Percentiles rank a stretch among this genome's conserved stretches.
phyloP scores from a whole-genome alignment of 1,284 basidiomycete species.

The Trichosporon ovoides region DNA sequence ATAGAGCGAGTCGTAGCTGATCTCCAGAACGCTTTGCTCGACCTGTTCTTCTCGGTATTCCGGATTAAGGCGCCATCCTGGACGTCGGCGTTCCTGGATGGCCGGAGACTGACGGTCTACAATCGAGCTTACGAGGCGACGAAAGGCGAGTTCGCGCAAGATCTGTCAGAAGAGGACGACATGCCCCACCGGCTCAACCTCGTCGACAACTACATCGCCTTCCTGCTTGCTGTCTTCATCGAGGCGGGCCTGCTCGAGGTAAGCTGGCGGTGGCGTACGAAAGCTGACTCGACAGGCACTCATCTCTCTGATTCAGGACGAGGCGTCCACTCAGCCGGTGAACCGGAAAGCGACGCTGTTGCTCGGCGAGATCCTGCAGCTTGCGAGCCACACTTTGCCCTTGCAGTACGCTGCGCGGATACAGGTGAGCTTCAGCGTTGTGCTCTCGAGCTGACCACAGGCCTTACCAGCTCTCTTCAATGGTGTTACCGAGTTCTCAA shows the following conservation, averaged over 20 bases:
- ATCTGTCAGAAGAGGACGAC: constrained; percentile 42
- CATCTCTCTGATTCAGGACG: constrained; percentile 69
- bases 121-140: constrained; percentile 38
- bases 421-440: constrained; percentile 55
- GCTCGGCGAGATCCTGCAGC: constrained; percentile 84
- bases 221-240: constrained; percentile 80
- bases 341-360: constrained; percentile 78
- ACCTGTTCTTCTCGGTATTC: constrained; percentile 87
- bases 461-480: constrained; percentile 79
- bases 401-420: constrained; percentile 72
- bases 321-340: constrained; percentile 58
- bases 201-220: constrained; percentile 86
- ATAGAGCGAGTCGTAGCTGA: neutral
- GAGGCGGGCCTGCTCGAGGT: constrained; percentile 85
- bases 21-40: constrained; percentile 77
- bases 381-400: constrained; percentile 85
- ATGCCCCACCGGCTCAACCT: constrained; percentile 65
- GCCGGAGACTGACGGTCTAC: constrained; percentile 65
- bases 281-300: constrained; percentile 58
- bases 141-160: constrained; percentile 25
- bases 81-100: constrained; percentile 84
- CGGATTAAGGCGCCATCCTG: constrained; percentile 84
- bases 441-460: constrained; percentile 50
- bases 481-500: constrained; percentile 71
- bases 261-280: constrained; percentile 34